phyloP scores from a whole-genome alignment of 2,329 filamentous ascomycete genomes.

The Cercospora janseana region DNA sequence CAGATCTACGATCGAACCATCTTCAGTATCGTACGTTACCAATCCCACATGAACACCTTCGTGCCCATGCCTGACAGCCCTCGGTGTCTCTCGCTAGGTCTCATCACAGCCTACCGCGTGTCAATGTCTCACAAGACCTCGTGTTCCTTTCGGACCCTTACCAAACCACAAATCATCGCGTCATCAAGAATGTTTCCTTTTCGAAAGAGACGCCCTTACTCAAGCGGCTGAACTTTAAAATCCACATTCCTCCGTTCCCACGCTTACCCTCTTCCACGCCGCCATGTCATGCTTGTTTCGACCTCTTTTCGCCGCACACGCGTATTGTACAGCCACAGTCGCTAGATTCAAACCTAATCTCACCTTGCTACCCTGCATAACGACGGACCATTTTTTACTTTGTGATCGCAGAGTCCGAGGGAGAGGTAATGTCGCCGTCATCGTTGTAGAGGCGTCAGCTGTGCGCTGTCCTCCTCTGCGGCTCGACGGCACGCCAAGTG shows the following conservation, averaged over 20 bases:
- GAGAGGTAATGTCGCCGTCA: not conserved
- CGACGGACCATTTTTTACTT: not conserved
- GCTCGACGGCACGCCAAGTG: not conserved
- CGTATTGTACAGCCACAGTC: not conserved
- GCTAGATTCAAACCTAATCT: not conserved
- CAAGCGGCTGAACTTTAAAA: conserved; percentile 3
- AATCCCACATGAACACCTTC: no score
- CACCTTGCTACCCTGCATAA: not conserved
- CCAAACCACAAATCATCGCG: not conserved
- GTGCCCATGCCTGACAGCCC: no score
- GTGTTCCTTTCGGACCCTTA: no score
- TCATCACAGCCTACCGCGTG: no score
- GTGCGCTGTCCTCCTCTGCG: not conserved
- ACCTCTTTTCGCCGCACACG: not conserved
- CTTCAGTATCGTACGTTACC: no score
- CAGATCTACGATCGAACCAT: no score
- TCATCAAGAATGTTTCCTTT: not conserved
- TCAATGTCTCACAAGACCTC: no score
- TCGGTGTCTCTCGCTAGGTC: no score
- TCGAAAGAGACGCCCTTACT: not conserved
- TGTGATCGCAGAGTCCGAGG: not conserved
- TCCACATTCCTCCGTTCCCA: not conserved
- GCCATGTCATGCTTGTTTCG: not conserved
- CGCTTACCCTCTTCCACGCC: not conserved
- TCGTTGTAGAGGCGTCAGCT: not conserved